Evolutionary conservation across 345 rosid species (phyloP).

Genomic region (Heritiera littoralis): DNA sequence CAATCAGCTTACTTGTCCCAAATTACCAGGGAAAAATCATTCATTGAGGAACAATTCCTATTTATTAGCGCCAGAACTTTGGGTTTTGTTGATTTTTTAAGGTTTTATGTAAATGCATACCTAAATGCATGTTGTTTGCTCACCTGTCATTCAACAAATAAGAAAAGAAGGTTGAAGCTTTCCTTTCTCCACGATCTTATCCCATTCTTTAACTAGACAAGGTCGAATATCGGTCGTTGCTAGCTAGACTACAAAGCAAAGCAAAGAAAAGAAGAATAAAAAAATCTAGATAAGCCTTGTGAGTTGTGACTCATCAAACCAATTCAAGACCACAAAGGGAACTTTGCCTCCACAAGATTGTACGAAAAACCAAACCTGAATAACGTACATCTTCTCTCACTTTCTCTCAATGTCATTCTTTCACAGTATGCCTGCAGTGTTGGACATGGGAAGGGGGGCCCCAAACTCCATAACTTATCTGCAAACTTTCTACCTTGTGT

Average conservation of each 20-base stretch:
- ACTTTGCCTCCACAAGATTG: not conserved
- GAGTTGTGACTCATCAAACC: constrained; percentile 42
- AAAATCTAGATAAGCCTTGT: constrained; percentile 26
- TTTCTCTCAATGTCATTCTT: not conserved
- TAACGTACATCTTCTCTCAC: not conserved
- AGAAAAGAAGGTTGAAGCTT: not conserved
- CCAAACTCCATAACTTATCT: not conserved
- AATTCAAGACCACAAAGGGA: constrained; percentile 21
- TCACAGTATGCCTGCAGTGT: not conserved
- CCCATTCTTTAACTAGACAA: constrained; percentile 21
- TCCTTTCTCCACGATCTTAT: not conserved
- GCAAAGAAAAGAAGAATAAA: constrained; percentile 11
- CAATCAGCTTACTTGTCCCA: too few species aligned
- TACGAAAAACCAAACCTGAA: not conserved
- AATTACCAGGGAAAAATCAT: too few species aligned
- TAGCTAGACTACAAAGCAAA: constrained; percentile 8
- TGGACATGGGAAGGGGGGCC: not conserved
- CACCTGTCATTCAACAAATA: not conserved
- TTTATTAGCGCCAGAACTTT: not conserved
- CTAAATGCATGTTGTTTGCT: not conserved
- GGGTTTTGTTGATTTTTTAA: not conserved
- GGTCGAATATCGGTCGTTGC: constrained; percentile 40
- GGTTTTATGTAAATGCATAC: not conserved
- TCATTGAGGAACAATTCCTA: too few species aligned
- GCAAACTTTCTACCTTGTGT: not conserved